Percentiles rank a stretch among this genome's conserved stretches.
phyloP scores from a whole-genome alignment of 495 filamentous ascomycete genomes.

The Xylaria intraflava region DNA sequence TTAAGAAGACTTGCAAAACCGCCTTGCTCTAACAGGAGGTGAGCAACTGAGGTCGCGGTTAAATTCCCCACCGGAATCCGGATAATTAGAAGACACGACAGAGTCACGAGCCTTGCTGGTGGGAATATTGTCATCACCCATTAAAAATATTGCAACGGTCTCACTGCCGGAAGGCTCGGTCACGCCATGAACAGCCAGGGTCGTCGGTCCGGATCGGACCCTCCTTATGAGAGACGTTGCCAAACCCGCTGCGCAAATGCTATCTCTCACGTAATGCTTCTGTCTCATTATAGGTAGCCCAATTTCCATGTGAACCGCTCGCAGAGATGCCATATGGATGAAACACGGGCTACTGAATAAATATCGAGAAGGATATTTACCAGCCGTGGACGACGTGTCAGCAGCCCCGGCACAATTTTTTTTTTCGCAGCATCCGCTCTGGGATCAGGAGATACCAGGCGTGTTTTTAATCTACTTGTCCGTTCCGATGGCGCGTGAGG shows the following conservation, averaged over 20 bases:
- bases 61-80: constrained; percentile 3
- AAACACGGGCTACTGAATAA: no score
- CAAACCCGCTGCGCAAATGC: neutral
- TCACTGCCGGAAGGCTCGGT: neutral
- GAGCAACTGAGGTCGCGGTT: constrained; percentile 2
- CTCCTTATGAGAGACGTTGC: neutral
- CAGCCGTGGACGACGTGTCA: no score
- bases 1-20: neutral
- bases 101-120: neutral
- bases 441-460: no score
- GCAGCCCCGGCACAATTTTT: no score
- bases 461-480: no score
- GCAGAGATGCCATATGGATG: no score
- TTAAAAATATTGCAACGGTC: neutral
- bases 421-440: no score
- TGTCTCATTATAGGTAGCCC: neutral
- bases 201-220: neutral
- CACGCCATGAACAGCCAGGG: neutral
- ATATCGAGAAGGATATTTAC: no score
- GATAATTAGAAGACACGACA: constrained; percentile 5
- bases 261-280: neutral
- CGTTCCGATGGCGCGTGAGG: no score
- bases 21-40: neutral
- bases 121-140: neutral
- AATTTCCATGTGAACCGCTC: neutral